A percentile compares a stretch with the other conserved stretches of the same genome.
phyloP scores from a whole-genome alignment of 2,329 filamentous ascomycete genomes.

The Xylaria multiplex region DNA sequence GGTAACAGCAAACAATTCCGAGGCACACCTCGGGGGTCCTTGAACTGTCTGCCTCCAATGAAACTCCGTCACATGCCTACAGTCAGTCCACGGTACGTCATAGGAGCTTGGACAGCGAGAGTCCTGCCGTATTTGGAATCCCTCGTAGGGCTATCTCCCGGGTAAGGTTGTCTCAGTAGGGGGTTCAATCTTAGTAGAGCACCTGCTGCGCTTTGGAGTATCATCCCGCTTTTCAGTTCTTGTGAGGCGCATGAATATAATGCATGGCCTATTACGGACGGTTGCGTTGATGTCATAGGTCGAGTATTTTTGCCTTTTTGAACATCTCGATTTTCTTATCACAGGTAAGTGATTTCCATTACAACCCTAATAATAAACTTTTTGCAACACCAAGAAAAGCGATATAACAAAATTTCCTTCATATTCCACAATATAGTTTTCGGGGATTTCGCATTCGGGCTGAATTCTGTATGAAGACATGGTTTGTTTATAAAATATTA shows the following conservation, averaged over 20 bases:
- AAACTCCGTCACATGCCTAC: not conserved
- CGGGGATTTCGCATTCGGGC: too few species aligned
- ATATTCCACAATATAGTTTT: not conserved
- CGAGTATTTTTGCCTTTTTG: too few species aligned
- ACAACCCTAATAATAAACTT: not conserved
- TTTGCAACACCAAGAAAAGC: not conserved
- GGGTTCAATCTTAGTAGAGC: not conserved
- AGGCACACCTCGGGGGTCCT: not conserved
- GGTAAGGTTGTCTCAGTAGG: not conserved
- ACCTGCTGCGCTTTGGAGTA: not conserved
- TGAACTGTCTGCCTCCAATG: not conserved
- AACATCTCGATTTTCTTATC: too few species aligned
- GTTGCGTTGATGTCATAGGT: too few species aligned
- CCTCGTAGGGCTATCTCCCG: not conserved
- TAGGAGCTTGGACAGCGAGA: too few species aligned
- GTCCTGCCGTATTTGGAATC: not conserved
- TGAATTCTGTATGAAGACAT: too few species aligned
- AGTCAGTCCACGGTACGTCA: not conserved
- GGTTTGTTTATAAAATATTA: too few species aligned
- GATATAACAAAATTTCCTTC: not conserved
- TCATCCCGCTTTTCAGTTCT: too few species aligned
- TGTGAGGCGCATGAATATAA: too few species aligned
- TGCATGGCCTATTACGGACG: not conserved
- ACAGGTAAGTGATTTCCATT: too few species aligned
- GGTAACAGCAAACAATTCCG: not conserved